A percentile compares a stretch with the other conserved stretches of the same genome.
Evolutionary conservation across 192 early-diverging fungal species (phyloP).

Genomic region (Funneliformis geosporum): DNA sequence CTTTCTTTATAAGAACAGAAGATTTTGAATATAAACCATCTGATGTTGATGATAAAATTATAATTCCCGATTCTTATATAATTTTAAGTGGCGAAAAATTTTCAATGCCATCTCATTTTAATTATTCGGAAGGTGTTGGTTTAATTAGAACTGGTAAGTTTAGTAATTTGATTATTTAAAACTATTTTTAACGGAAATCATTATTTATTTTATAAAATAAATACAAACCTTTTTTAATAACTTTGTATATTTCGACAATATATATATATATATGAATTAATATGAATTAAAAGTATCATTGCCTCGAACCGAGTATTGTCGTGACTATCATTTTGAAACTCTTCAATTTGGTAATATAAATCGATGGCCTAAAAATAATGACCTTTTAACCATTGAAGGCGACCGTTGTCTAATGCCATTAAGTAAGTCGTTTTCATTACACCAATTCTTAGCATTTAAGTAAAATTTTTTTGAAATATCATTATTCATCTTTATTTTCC

Average conservation of each 20-base stretch:
- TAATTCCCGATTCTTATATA: not conserved
- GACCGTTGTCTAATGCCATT: constrained; percentile 10
- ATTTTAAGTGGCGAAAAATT: not conserved
- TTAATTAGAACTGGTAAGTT: constrained; percentile 1
- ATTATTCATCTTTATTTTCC: no score
- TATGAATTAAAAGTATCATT: not conserved
- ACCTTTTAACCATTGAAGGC: constrained; percentile 2
- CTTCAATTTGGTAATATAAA: not conserved
- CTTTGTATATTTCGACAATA: not conserved
- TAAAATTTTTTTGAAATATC: no score
- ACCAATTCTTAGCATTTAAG: no score
- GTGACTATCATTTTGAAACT: constrained; percentile 14
- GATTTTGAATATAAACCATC: not conserved
- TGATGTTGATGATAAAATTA: not conserved
- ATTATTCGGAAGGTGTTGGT: not conserved
- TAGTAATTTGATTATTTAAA: not conserved
- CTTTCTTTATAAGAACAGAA: constrained; percentile 13
- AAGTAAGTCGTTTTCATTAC: not conserved
- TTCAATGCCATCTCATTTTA: not conserved
- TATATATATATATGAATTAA: no score
- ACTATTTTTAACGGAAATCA: no score
- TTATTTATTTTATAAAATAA: not conserved
- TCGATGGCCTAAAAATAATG: constrained; percentile 25
- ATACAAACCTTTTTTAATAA: not conserved
- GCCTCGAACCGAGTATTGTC: not conserved